Evolutionary conservation across 768 basidiomycete species (phyloP).

Genomic region (Mrakia frigida): DNA sequence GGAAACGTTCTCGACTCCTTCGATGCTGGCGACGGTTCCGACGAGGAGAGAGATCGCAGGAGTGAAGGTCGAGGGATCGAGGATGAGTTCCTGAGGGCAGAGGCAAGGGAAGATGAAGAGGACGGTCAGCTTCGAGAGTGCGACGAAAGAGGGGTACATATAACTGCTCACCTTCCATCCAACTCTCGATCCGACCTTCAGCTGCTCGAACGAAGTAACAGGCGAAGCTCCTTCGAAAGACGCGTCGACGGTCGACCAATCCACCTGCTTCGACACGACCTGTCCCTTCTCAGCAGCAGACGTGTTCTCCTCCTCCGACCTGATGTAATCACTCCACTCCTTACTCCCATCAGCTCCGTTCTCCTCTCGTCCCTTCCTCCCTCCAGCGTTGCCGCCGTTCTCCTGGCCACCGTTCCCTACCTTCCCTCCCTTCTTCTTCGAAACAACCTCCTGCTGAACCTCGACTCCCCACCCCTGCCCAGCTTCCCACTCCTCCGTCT

Average conservation of each 20-base stretch:
- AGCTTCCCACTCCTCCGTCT: slow-evolving; percentile 23
- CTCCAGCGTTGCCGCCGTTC: not conserved
- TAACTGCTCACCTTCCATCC: slow-evolving; percentile 3
- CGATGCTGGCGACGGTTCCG: not conserved
- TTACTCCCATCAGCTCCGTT: slow-evolving; percentile 6
- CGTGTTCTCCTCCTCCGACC: not conserved
- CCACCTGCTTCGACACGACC: not conserved
- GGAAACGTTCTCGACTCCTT: not conserved
- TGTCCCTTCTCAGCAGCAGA: not conserved
- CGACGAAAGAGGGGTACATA: not conserved
- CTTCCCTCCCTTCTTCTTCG: not conserved
- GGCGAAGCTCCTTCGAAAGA: not conserved
- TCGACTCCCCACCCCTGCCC: slow-evolving; percentile 3
- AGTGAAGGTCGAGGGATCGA: slow-evolving; percentile 10
- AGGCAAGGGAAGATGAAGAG: not conserved
- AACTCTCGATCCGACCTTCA: not conserved
- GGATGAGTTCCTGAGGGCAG: slow-evolving; percentile 18
- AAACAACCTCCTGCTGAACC: not conserved
- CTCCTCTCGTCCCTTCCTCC: not conserved
- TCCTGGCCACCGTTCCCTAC: not conserved
- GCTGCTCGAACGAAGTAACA: not conserved
- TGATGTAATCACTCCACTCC: slow-evolving; percentile 6
- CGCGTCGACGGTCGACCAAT: slow-evolving; percentile 5
- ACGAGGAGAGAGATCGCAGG: slow-evolving; percentile 17
- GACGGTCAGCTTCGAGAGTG: not conserved